Evolutionary conservation across 352 stramenopile species (phyloP).

Genomic region (Phytophthora pini): DNA sequence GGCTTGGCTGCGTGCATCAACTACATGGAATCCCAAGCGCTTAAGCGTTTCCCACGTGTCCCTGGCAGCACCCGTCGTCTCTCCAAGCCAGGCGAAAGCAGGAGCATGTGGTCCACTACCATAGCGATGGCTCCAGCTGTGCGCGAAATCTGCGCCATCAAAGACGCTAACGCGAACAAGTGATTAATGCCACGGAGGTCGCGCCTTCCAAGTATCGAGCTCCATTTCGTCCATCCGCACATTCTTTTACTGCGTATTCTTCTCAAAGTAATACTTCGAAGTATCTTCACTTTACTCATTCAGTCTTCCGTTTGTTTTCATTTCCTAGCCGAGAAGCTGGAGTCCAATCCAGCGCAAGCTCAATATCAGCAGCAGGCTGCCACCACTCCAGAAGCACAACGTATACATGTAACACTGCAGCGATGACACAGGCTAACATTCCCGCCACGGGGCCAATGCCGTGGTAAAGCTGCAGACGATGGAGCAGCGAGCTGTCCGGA

Average conservation of each 20-base stretch:
- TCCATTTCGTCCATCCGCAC: too few relatives aligned
- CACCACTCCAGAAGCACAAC: slow-evolving; percentile 63
- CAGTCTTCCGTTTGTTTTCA: slow-evolving; percentile 9
- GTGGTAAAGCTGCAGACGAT: slow-evolving; percentile 71
- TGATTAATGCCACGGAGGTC: neutral
- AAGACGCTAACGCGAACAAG: slow-evolving; percentile 1
- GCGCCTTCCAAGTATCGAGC: too few relatives aligned
- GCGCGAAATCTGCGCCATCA: slow-evolving; percentile 22
- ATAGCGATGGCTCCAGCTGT: slow-evolving; percentile 10
- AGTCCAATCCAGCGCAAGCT: slow-evolving; percentile 64
- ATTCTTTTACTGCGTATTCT: neutral
- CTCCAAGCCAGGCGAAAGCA: slow-evolving; percentile 8
- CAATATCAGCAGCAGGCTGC: slow-evolving; percentile 63
- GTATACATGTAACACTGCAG: slow-evolving; percentile 68
- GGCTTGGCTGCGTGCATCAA: slow-evolving; percentile 15
- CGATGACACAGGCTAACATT: slow-evolving; percentile 68
- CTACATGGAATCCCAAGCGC: slow-evolving; percentile 27
- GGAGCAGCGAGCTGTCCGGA: slow-evolving; percentile 55
- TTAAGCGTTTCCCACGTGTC: slow-evolving; percentile 21
- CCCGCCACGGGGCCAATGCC: slow-evolving; percentile 73
- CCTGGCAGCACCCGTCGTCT: neutral
- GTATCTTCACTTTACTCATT: slow-evolving; percentile 1
- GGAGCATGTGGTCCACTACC: slow-evolving; percentile 31
- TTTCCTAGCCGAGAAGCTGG: slow-evolving; percentile 9
- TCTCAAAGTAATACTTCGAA: too few relatives aligned